Conservation (phyloP, 2,329 filamentous ascomycete genomes). For the Fusarium oligoseptatum region DNA sequence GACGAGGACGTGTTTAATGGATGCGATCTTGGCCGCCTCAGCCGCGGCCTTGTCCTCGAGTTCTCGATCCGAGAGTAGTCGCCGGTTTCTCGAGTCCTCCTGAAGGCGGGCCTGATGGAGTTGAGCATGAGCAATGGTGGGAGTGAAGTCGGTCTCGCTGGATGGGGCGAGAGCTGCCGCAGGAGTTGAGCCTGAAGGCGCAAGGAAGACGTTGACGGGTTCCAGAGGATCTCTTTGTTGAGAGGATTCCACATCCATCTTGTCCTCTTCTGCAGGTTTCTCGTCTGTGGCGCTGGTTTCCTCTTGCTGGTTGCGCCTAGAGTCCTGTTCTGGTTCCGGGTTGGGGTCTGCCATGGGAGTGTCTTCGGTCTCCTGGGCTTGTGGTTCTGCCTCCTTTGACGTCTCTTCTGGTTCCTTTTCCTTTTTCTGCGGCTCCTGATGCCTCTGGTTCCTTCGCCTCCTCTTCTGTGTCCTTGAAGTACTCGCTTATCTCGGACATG, state of each 20-base stretch:
- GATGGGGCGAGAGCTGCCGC: constrained; percentile 77
- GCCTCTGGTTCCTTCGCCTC: constrained; percentile 29
- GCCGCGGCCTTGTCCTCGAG: constrained; percentile 77
- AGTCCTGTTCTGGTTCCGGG: constrained; percentile 10
- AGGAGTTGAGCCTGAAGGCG: constrained; percentile 80
- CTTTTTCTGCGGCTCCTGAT: constrained; percentile 7
- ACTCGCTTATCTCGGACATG: constrained; percentile 82
- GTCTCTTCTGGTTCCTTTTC: constrained; percentile 20
- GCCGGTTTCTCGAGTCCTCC: constrained; percentile 75
- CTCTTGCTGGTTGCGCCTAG: constrained; percentile 12
- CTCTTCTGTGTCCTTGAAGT: constrained; percentile 71
- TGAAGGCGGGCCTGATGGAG: constrained; percentile 78
- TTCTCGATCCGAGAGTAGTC: constrained; percentile 86
- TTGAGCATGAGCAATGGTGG: constrained; percentile 81
- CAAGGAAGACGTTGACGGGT: constrained; percentile 80
- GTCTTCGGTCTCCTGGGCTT: constrained; percentile 31
- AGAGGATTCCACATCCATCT: constrained; percentile 41
- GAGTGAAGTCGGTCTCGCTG: constrained; percentile 82
- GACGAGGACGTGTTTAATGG: constrained; percentile 77
- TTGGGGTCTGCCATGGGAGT: constrained; percentile 42
- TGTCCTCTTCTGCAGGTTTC: constrained; percentile 25
- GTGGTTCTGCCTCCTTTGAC: constrained; percentile 15
- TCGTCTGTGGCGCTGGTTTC: constrained; percentile 28
- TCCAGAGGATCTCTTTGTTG: constrained; percentile 53
- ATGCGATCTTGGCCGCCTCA: constrained; percentile 74